These are phyloP conservation scores for Fonsecaea pedrosoi DNA, from an alignment of 2,329 filamentous ascomycete species.

Conservation along the genomic window DNA sequence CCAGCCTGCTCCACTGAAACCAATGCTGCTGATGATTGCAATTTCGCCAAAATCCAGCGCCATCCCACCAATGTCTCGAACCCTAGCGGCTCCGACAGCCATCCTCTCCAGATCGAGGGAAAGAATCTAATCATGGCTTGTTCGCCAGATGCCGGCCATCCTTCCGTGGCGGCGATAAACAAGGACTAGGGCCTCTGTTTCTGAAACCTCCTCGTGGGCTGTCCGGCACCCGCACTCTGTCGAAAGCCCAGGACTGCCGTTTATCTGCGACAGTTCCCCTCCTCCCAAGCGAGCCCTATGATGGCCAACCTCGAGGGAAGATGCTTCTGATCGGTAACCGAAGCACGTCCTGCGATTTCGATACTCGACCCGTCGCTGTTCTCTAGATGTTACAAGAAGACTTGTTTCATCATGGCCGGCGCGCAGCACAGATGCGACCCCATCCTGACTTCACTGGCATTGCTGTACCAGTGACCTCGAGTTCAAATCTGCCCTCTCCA, in stretches of 20 bases:
- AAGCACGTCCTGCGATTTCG: conserved; percentile 13
- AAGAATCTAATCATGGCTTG: conserved; percentile 12
- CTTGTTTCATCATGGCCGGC: conserved; percentile 26
- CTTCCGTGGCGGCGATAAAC: not conserved
- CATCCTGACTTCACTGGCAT: conserved; percentile 5
- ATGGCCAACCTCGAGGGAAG: conserved; percentile 1
- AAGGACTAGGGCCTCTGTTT: not conserved
- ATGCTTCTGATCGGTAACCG: conserved; percentile 16
- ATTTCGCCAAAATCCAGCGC: conserved; percentile 29
- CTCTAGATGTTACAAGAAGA: conserved; percentile 24
- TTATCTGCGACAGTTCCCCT: conserved; percentile 16
- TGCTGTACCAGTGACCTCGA: conserved; percentile 3
- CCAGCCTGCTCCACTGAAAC: conserved; percentile 9
- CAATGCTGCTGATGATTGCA: conserved; percentile 21
- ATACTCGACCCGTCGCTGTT: conserved; percentile 2
- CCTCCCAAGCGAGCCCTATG: conserved; percentile 12
- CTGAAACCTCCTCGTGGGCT: conserved; percentile 9
- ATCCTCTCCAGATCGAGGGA: conserved; percentile 10
- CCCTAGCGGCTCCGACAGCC: conserved; percentile 19
- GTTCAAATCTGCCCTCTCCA: not conserved
- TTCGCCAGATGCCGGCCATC: conserved; percentile 9
- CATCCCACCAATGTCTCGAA: conserved; percentile 25
- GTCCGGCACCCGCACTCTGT: not conserved
- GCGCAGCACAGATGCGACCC: conserved; percentile 16
- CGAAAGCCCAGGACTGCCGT: conserved; percentile 1